These are phyloP conservation scores for Cladosporium phlei DNA, from an alignment of 2,329 filamentous ascomycete genomes.

Conservation along the genomic window DNA sequence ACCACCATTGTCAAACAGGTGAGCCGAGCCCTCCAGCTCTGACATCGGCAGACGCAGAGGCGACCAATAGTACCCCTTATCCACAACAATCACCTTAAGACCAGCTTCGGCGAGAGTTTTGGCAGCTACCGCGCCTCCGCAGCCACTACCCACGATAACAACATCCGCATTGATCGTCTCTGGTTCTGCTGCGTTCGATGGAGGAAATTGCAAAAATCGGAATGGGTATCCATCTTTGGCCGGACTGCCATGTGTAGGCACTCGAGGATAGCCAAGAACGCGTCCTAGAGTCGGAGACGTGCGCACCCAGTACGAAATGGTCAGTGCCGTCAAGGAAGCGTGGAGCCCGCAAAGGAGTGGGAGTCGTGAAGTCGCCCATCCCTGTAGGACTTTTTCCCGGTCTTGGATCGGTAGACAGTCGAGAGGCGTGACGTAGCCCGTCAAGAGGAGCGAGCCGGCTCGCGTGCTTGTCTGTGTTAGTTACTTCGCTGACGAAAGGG, in stretches of 20 bases:
- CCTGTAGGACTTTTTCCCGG: constrained; percentile 58
- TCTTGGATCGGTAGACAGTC: constrained; percentile 56
- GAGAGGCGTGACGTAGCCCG: constrained; percentile 61
- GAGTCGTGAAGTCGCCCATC: constrained; percentile 58
- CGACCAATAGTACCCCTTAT: constrained; percentile 74
- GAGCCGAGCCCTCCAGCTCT: constrained; percentile 53
- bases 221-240: constrained; percentile 50
- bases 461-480: constrained; percentile 47
- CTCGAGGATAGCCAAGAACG: constrained; percentile 55
- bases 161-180: constrained; percentile 72
- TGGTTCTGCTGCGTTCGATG: constrained; percentile 34
- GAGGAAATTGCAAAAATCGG: constrained; percentile 57
- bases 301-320: constrained; percentile 52
- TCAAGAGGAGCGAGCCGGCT: constrained; percentile 60
- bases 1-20: constrained; percentile 68
- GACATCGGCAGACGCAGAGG: constrained; percentile 70
- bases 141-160: constrained; percentile 80
- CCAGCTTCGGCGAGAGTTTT: constrained; percentile 76
- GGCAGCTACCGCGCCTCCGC: constrained; percentile 75
- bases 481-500: not conserved
- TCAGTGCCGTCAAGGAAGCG: constrained; percentile 52
- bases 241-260: constrained; percentile 51
- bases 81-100: constrained; percentile 70
- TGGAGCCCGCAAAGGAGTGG: constrained; percentile 52
- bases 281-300: constrained; percentile 52